Evolutionary conservation across 164 flowering plant species (phyloP).

Genomic region (Aristolochia californica): DNA sequence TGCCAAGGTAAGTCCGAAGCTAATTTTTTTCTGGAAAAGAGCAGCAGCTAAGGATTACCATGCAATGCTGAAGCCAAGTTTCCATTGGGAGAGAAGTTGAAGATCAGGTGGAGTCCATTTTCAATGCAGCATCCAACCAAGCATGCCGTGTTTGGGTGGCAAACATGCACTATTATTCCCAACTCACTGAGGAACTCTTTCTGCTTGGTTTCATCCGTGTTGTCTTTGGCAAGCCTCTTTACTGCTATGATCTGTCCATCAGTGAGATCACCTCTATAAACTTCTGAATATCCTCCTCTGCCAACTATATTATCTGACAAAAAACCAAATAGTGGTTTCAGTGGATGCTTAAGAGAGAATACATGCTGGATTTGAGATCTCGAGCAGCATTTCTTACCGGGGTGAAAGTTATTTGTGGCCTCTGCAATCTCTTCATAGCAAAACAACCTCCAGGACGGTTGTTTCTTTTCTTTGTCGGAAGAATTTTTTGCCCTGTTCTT

Average conservation of each 20-base stretch:
- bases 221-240: constrained; percentile 62
- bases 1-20: neutral
- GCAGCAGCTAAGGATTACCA: constrained; percentile 23
- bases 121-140: constrained; percentile 79
- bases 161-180: constrained; percentile 63
- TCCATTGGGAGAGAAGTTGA: constrained; percentile 67
- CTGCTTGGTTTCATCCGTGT: constrained; percentile 44
- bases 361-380: neutral
- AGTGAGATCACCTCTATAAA: constrained; percentile 54
- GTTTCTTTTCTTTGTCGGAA: constrained; percentile 16
- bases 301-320: constrained; percentile 58
- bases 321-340: neutral
- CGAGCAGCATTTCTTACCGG: constrained; percentile 29
- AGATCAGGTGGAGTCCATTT: constrained; percentile 65
- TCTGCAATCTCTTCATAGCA: constrained; percentile 49
- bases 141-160: constrained; percentile 64
- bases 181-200: constrained; percentile 69
- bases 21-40: neutral
- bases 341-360: too few species aligned
- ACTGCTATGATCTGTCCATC: constrained; percentile 63
- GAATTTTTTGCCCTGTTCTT: constrained; percentile 7
- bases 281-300: constrained; percentile 71
- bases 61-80: constrained; percentile 67
- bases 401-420: constrained; percentile 67
- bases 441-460: constrained; percentile 52